phyloP scores from a whole-genome alignment of 176 grass and related monocot species.

The Avena sativa region DNA sequence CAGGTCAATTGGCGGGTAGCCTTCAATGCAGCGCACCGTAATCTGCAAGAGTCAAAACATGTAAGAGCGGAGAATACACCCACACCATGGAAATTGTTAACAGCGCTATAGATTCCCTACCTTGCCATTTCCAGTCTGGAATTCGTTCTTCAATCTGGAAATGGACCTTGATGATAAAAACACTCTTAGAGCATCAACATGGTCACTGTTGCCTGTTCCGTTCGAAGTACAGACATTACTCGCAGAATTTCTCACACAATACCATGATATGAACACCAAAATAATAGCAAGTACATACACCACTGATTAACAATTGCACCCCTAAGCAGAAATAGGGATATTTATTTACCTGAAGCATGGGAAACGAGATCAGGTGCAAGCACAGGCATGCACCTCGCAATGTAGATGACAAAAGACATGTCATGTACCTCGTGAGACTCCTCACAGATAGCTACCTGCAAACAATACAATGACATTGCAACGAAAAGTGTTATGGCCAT shows the following conservation, averaged over 20 bases:
- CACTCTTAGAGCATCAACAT: constrained; percentile 60
- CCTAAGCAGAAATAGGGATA: constrained; percentile 15
- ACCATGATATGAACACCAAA: background rate
- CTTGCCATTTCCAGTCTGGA: constrained; percentile 79
- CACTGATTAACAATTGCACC: constrained; percentile 9
- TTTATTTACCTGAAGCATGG: constrained; percentile 62
- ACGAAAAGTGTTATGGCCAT: background rate
- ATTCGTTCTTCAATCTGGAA: constrained; percentile 72
- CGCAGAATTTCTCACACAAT: constrained; percentile 6
- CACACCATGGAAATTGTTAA: background rate
- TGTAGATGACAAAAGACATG: constrained; percentile 68
- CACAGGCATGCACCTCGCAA: constrained; percentile 44
- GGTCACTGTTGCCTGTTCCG: constrained; percentile 69
- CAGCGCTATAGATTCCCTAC: constrained; percentile 46
- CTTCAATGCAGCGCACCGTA: constrained; percentile 65
- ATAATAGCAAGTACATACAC: background rate
- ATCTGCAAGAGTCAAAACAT: constrained; percentile 53
- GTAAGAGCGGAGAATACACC: background rate
- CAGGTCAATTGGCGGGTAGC: constrained; percentile 61
- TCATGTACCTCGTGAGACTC: constrained; percentile 59
- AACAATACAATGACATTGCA: constrained; percentile 24
- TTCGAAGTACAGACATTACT: constrained; percentile 35
- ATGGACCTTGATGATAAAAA: constrained; percentile 78
- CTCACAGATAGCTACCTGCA: constrained; percentile 64
- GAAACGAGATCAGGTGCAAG: constrained; percentile 55